Percentiles rank a stretch among this genome's conserved stretches.
Evolutionary conservation across 805 yeast species (phyloP).

Genomic region (Suhomyces sp.): DNA sequence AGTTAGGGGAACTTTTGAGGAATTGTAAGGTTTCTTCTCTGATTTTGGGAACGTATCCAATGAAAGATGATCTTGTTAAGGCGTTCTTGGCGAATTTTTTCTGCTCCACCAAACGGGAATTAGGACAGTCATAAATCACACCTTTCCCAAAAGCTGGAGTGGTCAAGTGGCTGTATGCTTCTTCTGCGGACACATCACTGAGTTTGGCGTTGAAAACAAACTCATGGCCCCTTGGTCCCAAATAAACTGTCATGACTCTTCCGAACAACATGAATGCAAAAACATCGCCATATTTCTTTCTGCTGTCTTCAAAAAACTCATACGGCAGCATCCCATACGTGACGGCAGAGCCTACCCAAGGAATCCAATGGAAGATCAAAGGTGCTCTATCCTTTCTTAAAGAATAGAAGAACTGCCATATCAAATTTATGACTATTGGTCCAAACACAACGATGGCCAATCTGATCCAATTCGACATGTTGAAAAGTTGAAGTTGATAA

Average conservation of each 20-base stretch:
- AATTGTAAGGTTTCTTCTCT: constrained; percentile 70
- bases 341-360: constrained; percentile 93
- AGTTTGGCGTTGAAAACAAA: constrained; percentile 88
- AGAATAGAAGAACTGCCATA: constrained; percentile 67
- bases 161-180: constrained; percentile 89
- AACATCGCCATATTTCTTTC: constrained; percentile 83
- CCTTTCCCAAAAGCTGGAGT: constrained; percentile 98
- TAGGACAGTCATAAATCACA: constrained; percentile 95
- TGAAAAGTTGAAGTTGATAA: no score
- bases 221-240: constrained; percentile 98
- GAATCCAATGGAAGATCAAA: constrained; percentile 85
- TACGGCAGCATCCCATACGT: constrained; percentile 93
- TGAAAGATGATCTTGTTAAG: constrained; percentile 79
- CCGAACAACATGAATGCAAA: constrained; percentile 89
- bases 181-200: constrained; percentile 91
- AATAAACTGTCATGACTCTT: constrained; percentile 87
- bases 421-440: constrained; percentile 41
- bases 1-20: constrained; percentile 52
- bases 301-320: constrained; percentile 77
- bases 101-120: constrained; percentile 91
- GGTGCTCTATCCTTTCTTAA: constrained; percentile 81
- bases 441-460: no score
- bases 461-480: no score
- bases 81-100: constrained; percentile 94
- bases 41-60: constrained; percentile 82